Evolutionary conservation across 495 filamentous ascomycete genomes (phyloP), one percentile per base, ranked within the genome.

Genomic region (Evansstolkia leycettana): DNA sequence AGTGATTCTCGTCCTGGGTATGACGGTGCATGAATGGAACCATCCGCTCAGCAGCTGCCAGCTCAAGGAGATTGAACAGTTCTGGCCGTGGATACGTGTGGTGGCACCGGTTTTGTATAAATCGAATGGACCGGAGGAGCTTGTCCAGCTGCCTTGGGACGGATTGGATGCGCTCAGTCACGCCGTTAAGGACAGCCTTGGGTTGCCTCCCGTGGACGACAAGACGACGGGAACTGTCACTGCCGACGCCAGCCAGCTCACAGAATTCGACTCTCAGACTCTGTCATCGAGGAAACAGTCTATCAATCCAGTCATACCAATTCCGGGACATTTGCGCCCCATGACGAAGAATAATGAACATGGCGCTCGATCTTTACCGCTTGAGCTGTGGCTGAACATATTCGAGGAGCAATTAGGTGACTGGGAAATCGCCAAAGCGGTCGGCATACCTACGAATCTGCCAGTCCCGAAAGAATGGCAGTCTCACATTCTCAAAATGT

Each of bases 371-470:
- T 56, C 51, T 5, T 60, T 95, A 0, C 88, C 88, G 0, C 73
- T 81, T 0, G 88, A 95, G 54, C 66, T 95, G 16, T 94, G 88
- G 87, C 73, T 81, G 17, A 80, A 83, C 31, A 80, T 95, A 16
- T 76, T 95, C 28, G 80, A 90, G 44, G 76, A 78, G 42, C 58
- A 66, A 16, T 68, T 85, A 11, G 73, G 74, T 11, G 88, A 95
- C 51, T 95, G 88, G 88, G 88, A 94, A 57, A 67, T 86, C 2
- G 80, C 88, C 11, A 79, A 72, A 33, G 77, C 82, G 2, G 68
- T 95, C 9, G 77, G 84, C 34, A 67, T 95, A 28, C 83, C 79
- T 43, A 82, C 84, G 3, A 85, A 67, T 29, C 60, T 94, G 5
- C 67, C 73, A 11, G 73, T 78, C 19, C 86, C 88, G 2, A 47